Base-by-base conservation (phyloP, 1,284 basidiomycete genomes). In the Veloboletus limbatus region DNA sequence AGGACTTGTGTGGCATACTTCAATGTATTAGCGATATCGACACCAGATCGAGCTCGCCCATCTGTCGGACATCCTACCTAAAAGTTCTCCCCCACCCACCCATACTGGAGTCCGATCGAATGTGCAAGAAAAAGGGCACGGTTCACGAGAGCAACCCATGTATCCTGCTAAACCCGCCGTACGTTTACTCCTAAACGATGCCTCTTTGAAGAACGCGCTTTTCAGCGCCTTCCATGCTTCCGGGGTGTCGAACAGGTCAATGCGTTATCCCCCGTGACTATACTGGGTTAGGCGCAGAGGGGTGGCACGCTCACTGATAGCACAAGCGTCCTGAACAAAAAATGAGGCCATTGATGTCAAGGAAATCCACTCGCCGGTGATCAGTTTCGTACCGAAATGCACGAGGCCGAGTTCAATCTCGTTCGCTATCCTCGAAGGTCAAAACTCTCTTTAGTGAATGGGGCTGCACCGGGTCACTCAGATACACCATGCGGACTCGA, bases 141-240 rank as follows among this genome's bases (percentile, higher is more conserved):
- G 8, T 73, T 40, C 47, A 85, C 83, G 63, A 77, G n/a, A n/a
- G n/a, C n/a, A 88, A 88, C 1, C 75, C 75, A 54, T 81, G 78
- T 0, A 76, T 53, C 18, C 85, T 71, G 54, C 82, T 84, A 53
- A 76, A 69, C 48, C 81, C 78, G 1, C 68, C 66, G 34, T 80
- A 77, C 49, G 70, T 73, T 9, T 82, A 72, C 51, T 85, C 81
- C 52, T 82, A 83, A 52, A 81, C 74, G 37, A 85, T 82, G 3
- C 71, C 76, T 74, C 90, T 86, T 77, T 73, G 53, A 84, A 79
- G 33, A 81, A 74, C 30, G 85, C 68, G 21, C 77, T 79, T 65
- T 85, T 88, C 57, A 93, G 73, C 20, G 73, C 76, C 27, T 81
- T 73, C 85, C 85, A 88, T 1, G 78, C 82, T 58, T 87, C 82